Evolutionary conservation across 805 yeast species (phyloP), one percentile per base, ranked within the genome.

Genomic region (Sugiyamaella qingdaonensis): DNA sequence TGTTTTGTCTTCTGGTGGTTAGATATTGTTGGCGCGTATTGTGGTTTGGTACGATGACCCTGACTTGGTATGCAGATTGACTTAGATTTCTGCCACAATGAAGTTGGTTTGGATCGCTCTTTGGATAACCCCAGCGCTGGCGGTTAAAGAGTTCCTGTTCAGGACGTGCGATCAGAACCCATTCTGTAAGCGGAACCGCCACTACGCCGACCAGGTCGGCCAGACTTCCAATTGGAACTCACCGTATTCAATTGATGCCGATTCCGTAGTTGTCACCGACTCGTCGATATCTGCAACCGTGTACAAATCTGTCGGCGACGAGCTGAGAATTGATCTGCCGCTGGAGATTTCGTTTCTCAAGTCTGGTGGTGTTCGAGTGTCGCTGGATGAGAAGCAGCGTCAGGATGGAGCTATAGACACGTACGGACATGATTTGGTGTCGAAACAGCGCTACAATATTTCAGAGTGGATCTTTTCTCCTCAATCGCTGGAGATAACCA

Each of bases 101-200:
- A 14, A 39, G 24, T 16, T 39, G 43, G 13, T 5, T 14, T 39
- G 43, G 43, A 39, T 39, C 43, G 43, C 43, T 4, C 43, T 39
- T 4, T 39, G 43, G 43, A 21, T 21, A 19, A 39, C 43, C 43
- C 43, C 43, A 10, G 43, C 43, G 43, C 43, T 45, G 19, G 61
- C 54, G 8, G 63, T 56, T 18, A 58, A 58, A 52, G 49, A 52
- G 33, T 54, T 53, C 41, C 43, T 59, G 53, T 86, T 89, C 74
- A 87, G 88, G 64, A 80, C 75, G 11, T 91, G 98, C 68, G 80
- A 75, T 4, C 84, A 86, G 62, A 79, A 89, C 14, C 95, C 96
- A 5, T 90, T 91, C 65, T 91, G 98, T 65, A 69, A 76, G 48
- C 77, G 98, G 67, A 88, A 91, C 63, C 73, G 92, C 52, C 81